These are phyloP conservation scores for Aschersonia sp. DNA, from an alignment of 2,329 filamentous ascomycete species.

Conservation along the genomic window DNA sequence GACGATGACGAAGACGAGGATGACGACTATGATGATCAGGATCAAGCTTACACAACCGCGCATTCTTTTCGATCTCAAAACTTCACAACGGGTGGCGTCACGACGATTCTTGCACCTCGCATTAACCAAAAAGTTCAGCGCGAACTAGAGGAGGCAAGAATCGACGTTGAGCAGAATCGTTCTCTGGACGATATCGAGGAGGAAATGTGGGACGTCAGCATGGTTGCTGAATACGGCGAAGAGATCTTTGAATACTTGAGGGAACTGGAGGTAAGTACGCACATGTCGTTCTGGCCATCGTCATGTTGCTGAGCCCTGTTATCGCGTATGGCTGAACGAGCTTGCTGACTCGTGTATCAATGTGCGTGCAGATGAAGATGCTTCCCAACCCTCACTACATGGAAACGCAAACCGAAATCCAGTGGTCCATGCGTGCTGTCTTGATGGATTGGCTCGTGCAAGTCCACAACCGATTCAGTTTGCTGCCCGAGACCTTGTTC, in stretches of 20 bases:
- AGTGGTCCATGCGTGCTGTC: slow-evolving; percentile 97
- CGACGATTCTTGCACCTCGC: slow-evolving; percentile 55
- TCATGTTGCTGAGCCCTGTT: too few relatives aligned
- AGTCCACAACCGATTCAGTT: slow-evolving; percentile 79
- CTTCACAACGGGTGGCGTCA: slow-evolving; percentile 34
- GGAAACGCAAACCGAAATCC: slow-evolving; percentile 92
- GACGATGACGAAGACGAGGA: slow-evolving; percentile 40
- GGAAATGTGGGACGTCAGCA: slow-evolving; percentile 84
- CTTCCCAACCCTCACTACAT: slow-evolving; percentile 88
- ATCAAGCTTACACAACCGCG: slow-evolving; percentile 62
- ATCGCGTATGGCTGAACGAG: not conserved
- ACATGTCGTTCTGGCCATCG: not conserved
- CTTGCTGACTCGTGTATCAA: not conserved
- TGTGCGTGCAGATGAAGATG: slow-evolving; percentile 48
- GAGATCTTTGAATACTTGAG: slow-evolving; percentile 93
- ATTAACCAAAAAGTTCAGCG: slow-evolving; percentile 52
- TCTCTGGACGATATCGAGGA: slow-evolving; percentile 69
- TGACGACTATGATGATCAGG: slow-evolving; percentile 44
- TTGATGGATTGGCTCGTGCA: slow-evolving; percentile 98
- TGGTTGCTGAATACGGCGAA: slow-evolving; percentile 93
- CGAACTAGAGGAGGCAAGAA: slow-evolving; percentile 54
- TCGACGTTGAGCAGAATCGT: slow-evolving; percentile 53
- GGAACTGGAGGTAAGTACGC: slow-evolving; percentile 60
- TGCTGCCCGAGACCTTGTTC: slow-evolving; percentile 90
- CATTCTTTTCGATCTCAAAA: slow-evolving; percentile 61